Evolutionary conservation across 768 basidiomycete genomes (phyloP).

Genomic region (Rhodotorula paludigena): DNA sequence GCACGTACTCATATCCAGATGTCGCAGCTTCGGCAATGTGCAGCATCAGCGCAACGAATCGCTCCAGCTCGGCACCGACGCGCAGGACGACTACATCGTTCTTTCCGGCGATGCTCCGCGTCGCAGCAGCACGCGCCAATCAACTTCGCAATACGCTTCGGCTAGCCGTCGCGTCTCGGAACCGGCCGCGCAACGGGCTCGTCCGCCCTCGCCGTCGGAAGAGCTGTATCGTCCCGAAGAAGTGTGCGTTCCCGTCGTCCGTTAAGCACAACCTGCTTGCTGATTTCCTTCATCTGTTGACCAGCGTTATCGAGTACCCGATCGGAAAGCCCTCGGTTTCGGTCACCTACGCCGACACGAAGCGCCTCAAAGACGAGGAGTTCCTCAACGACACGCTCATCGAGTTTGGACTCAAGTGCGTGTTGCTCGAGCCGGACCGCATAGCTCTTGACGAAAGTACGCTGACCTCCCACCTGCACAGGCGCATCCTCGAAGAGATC

Average conservation of each 20-base stretch:
- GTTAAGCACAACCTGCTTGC: neutral
- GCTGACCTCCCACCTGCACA: conserved; percentile 44
- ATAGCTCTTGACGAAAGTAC: neutral
- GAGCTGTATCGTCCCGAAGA: neutral
- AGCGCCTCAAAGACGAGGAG: conserved; percentile 68
- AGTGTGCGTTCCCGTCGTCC: conserved; percentile 2
- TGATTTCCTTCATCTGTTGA: neutral
- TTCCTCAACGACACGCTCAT: conserved; percentile 95
- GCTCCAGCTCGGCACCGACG: no score
- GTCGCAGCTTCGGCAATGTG: neutral
- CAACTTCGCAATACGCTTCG: no score
- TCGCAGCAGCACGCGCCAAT: no score
- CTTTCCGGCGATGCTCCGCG: no score
- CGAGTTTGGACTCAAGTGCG: conserved; percentile 90
- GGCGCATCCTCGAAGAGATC: conserved; percentile 58
- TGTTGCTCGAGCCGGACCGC: no score
- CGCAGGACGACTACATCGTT: no score
- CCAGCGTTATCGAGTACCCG: conserved; percentile 33
- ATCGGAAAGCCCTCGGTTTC: conserved; percentile 57
- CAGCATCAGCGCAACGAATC: no score
- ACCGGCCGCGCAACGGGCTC: neutral
- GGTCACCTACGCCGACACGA: conserved; percentile 71
- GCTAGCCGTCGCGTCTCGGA: no score
- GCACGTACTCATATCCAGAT: no score
- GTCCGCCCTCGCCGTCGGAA: neutral